phyloP scores from a whole-genome alignment of 768 basidiomycete genomes.

The Holtermannia corniformis region DNA sequence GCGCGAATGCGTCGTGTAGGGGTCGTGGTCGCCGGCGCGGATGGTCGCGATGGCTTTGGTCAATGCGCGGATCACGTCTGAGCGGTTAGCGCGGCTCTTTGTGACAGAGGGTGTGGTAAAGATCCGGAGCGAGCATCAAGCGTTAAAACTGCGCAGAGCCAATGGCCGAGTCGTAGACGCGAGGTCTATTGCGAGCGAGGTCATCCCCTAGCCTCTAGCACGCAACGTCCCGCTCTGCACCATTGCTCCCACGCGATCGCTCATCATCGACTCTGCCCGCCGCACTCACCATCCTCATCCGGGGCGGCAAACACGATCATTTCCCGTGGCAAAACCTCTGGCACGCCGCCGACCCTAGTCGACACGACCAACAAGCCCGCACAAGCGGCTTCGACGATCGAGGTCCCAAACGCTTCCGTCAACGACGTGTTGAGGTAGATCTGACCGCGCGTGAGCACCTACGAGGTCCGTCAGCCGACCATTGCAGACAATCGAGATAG shows the following conservation, averaged over 20 bases:
- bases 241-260: too few relatives aligned
- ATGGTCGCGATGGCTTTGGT: constrained; percentile 69
- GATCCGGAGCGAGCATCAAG: too few relatives aligned
- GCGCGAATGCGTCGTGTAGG: constrained; percentile 60
- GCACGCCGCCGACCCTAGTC: constrained; percentile 88
- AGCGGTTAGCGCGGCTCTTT: not conserved
- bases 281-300: constrained; percentile 81
- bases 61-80: constrained; percentile 78
- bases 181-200: too few relatives aligned
- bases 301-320: constrained; percentile 94
- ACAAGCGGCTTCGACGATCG: constrained; percentile 93
- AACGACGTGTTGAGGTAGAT: constrained; percentile 94
- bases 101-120: not conserved
- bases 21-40: constrained; percentile 59
- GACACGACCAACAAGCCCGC: constrained; percentile 88
- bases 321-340: constrained; percentile 84
- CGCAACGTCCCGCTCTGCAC: too few relatives aligned
- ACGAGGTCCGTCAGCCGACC: not conserved
- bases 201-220: too few relatives aligned
- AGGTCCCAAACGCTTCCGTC: constrained; percentile 93
- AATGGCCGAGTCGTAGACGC: too few relatives aligned
- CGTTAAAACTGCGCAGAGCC: too few relatives aligned
- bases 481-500: not conserved
- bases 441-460: constrained; percentile 77
- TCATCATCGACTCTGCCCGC: too few relatives aligned